phyloP scores from a whole-genome alignment of 108 stramenopile species.

The Skeletonema grethae region DNA sequence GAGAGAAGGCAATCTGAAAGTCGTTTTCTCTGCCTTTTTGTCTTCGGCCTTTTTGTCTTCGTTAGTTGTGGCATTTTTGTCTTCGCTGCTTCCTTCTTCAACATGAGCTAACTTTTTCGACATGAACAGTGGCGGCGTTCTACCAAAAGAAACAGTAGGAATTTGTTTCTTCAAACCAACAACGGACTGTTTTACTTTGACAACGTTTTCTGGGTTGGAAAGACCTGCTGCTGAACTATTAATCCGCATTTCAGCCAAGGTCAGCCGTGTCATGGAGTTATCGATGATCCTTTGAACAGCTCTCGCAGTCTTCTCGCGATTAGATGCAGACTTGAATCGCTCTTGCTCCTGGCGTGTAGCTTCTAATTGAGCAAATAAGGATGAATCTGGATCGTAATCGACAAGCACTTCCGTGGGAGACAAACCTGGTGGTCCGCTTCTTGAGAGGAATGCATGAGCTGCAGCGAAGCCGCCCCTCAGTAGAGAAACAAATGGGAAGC shows the following conservation, averaged over 20 bases:
- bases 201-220: slow-evolving; percentile 29
- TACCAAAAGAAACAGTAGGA: slow-evolving; percentile 23
- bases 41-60: not conserved
- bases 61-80: not conserved
- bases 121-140: slow-evolving; percentile 27
- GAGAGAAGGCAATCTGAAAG: slow-evolving; percentile 15
- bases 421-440: slow-evolving; percentile 57
- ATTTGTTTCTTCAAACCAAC: slow-evolving; percentile 20
- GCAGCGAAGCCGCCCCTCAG: slow-evolving; percentile 90
- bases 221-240: slow-evolving; percentile 47
- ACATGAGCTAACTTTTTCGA: slow-evolving; percentile 16
- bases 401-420: slow-evolving; percentile 58
- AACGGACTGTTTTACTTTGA: slow-evolving; percentile 45
- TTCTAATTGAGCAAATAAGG: slow-evolving; percentile 82
- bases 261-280: slow-evolving; percentile 72
- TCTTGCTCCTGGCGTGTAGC: slow-evolving; percentile 57
- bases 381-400: slow-evolving; percentile 73
- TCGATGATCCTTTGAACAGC: slow-evolving; percentile 78
- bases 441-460: slow-evolving; percentile 79
- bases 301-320: slow-evolving; percentile 68
- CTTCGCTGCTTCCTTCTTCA: not conserved
- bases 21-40: slow-evolving; percentile 13
- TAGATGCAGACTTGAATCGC: slow-evolving; percentile 57
- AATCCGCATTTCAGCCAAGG: slow-evolving; percentile 51
- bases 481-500: slow-evolving; percentile 91